phyloP scores from a whole-genome alignment of 768 basidiomycete species.

The Tephrocybe rancida region DNA sequence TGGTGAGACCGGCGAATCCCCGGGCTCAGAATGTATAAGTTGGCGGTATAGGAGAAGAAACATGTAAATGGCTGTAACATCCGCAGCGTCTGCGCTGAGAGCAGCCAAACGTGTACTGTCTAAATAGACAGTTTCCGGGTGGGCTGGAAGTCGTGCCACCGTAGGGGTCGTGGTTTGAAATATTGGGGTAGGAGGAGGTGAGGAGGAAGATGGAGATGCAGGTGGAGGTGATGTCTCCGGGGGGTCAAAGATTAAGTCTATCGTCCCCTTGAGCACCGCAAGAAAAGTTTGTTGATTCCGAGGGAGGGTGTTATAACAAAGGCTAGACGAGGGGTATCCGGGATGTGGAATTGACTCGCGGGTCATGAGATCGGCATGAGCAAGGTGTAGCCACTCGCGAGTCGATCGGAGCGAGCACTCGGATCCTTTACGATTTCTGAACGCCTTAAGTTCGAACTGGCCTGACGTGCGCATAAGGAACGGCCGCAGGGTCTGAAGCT shows the following conservation, averaged over 20 bases:
- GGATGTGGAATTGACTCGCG: constrained; percentile 46
- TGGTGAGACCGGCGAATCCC: constrained; percentile 27
- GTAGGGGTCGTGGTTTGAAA: constrained; percentile 23
- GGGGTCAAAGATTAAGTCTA: constrained; percentile 67
- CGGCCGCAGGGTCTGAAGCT: constrained; percentile 90
- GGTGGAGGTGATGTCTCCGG: constrained; percentile 35
- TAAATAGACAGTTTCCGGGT: constrained; percentile 82
- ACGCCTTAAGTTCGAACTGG: constrained; percentile 77
- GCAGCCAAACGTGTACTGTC: constrained; percentile 70
- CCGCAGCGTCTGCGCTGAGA: constrained; percentile 73
- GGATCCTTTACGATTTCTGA: constrained; percentile 58
- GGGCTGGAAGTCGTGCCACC: constrained; percentile 40
- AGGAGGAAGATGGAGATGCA: constrained; percentile 29
- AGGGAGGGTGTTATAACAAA: constrained; percentile 48
- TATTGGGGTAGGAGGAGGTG: constrained; percentile 32
- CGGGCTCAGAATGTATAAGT: constrained; percentile 55
- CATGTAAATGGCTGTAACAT: constrained; percentile 77
- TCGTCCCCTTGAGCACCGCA: constrained; percentile 57
- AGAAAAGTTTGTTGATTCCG: constrained; percentile 59
- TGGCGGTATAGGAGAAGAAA: constrained; percentile 81
- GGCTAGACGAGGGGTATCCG: constrained; percentile 38
- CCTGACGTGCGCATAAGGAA: constrained; percentile 81
- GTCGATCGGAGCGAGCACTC: constrained; percentile 54
- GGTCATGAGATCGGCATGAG: constrained; percentile 47
- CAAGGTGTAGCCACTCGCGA: constrained; percentile 64